Evolutionary conservation across 1,284 basidiomycete genomes (phyloP), one percentile per base, ranked within the genome.

Genomic region (Ustilago loliicola): DNA sequence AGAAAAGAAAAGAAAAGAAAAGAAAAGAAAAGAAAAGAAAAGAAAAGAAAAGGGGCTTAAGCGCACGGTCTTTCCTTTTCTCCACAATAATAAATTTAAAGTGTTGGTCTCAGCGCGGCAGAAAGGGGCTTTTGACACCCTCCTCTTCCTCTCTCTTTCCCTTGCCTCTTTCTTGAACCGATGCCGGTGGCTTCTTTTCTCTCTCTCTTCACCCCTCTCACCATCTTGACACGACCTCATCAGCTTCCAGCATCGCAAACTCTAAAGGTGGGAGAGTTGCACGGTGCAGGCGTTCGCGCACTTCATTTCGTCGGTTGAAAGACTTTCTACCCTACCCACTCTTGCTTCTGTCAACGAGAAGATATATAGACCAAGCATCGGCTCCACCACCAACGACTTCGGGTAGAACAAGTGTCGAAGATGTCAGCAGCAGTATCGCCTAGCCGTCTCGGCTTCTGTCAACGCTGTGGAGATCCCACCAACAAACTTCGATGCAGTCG

Each of bases 391-490:
- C 30, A n/a, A 19, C 17, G n/a, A 23, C 6, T 30, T 52, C 30
- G 27, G 27, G 48, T 29, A 25, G 27, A n/a, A 15, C 21, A 50
- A 50, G 13, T 6, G 17, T 40, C 6, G 7, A 21, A 7, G 21
- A 32, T 61, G 21, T 9, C 27, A 1, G 5, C 63, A 2, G 42
- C 54, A 3, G 25, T 53, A 30, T 66, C 67, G 11, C 60, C 72
- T 0, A 47, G 17, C 25, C 61, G 68, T 8, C 52, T 69, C 1
- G 74, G 69, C 27, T 77, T 77, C 51, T 77, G 74, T 48, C 74
- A 77, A 30, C 65, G 74, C 3, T 77, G 74, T 54, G 74, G 74
- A 11, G 74, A 77, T 21, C 74, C 74, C 11, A 64, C 74, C 2
- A 56, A 56, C 59, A 69, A 72, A 38, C 32, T 66, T 13, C 65